Base-by-base conservation (phyloP, 2,329 filamentous ascomycete genomes). In the Fonsecaea erecta region DNA sequence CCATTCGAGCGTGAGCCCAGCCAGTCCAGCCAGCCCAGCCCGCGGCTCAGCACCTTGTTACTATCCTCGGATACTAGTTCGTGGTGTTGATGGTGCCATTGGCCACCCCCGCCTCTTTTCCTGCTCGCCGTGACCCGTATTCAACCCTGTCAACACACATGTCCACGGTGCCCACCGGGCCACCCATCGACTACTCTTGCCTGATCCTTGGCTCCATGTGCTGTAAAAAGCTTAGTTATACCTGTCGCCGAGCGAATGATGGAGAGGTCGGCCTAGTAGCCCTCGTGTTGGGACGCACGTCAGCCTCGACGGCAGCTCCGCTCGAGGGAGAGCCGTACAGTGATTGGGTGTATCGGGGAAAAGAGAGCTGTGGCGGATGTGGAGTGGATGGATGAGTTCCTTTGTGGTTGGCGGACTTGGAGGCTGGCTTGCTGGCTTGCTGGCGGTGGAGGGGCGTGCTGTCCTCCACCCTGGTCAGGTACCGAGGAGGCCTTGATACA, bases 171-270 rank as follows among this genome's bases (percentile, higher is more conserved):
- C 18, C 43, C 43, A n/a, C 37, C 18, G 8, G 43, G 16, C 37
- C 9, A 48, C 43, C 18, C 43, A 11, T 24, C 43, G 8, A 35
- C 37, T 26, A 32, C 35, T 58, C 55, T 16, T 34, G 11, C 40
- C 26, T n/a, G n/a, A n/a, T n/a, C 40, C 43, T 51, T 60, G 28
- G 43, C 18, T 48, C 24, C 43, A 11, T 52, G 30, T 43, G 48
- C 57, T 32, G 57, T 60, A 52, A 60, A 60, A 60, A 37, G 57
- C 57, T 60, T 60, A 35, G 57, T 35, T 60, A 16, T 28, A 52
- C 57, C 16, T 7, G n/a, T 35, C 4, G 30, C 18, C 32, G 40
- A 46, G 40, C 57, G 57, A 60, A 60, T 60, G n/a, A 52, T 24
- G 43, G 57, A 40, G 43, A 28, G 6, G 30, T 9, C 40, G 16